phyloP scores from a whole-genome alignment of 169 alveolate genomes.

The Eimeria necatrix region DNA sequence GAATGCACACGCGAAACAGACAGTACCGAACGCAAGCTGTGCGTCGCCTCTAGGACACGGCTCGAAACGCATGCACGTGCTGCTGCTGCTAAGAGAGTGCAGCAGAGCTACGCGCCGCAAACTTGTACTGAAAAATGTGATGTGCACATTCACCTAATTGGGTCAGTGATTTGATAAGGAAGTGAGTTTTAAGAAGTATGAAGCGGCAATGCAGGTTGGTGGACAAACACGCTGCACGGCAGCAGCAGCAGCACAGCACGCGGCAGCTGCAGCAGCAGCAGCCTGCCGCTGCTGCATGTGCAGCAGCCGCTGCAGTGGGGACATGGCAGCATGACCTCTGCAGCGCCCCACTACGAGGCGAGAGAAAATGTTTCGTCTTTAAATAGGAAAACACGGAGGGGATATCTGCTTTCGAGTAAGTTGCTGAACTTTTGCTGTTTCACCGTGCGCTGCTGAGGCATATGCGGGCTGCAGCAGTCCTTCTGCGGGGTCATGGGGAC shows the following conservation, averaged over 20 bases:
- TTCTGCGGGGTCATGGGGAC: conserved; percentile 43
- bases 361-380: conserved; percentile 12
- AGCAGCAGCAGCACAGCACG: neutral
- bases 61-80: too few relatives aligned
- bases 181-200: too few relatives aligned
- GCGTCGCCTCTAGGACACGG: too few relatives aligned
- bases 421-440: neutral
- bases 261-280: conserved; percentile 29
- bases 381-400: neutral
- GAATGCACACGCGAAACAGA: too few relatives aligned
- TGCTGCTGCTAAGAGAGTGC: too few relatives aligned
- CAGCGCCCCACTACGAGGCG: neutral
- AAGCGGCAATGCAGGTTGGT: too few relatives aligned
- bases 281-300: neutral
- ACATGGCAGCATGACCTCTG: neutral
- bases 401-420: conserved; percentile 26
- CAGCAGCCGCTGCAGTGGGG: conserved; percentile 5
- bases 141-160: too few relatives aligned
- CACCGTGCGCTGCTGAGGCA: conserved; percentile 25
- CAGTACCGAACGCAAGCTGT: too few relatives aligned
- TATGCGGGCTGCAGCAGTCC: neutral
- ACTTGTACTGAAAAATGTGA: too few relatives aligned
- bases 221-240: neutral
- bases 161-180: too few relatives aligned
- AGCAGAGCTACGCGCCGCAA: too few relatives aligned